phyloP scores from a whole-genome alignment of 164 flowering plant species.

The Umbellularia californica region DNA sequence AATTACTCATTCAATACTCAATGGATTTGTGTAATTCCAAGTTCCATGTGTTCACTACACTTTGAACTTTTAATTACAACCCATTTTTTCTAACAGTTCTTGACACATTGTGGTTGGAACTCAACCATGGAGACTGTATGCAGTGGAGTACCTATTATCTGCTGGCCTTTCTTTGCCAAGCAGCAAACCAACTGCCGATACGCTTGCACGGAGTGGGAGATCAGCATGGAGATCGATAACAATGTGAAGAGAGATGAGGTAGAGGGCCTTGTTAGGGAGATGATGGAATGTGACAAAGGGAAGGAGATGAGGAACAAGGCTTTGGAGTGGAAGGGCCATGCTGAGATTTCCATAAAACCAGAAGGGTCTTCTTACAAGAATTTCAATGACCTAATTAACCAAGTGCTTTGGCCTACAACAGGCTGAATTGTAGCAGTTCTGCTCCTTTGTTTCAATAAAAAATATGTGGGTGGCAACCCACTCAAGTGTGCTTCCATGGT shows the following conservation, averaged over 20 bases:
- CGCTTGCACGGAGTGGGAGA: slow-evolving; percentile 26
- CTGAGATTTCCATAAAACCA: slow-evolving; percentile 20
- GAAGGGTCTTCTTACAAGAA: slow-evolving; percentile 34
- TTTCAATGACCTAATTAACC: slow-evolving; percentile 17
- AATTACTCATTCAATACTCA: too few relatives aligned
- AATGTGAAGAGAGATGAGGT: slow-evolving; percentile 33
- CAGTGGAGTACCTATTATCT: slow-evolving; percentile 39
- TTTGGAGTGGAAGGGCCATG: slow-evolving; percentile 29
- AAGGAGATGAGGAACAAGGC: slow-evolving; percentile 25
- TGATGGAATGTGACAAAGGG: slow-evolving; percentile 37
- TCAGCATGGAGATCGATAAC: slow-evolving; percentile 23
- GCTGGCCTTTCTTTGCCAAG: slow-evolving; percentile 59
- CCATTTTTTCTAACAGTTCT: too few relatives aligned
- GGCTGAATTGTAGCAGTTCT: too few relatives aligned
- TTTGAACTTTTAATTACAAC: too few relatives aligned
- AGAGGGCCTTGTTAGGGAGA: slow-evolving; percentile 21
- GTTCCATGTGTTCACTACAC: too few relatives aligned
- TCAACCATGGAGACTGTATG: slow-evolving; percentile 22
- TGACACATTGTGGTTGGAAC: slow-evolving; percentile 35
- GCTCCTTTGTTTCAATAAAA: too few relatives aligned
- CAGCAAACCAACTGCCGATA: slow-evolving; percentile 34
- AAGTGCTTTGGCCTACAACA: slow-evolving; percentile 5
- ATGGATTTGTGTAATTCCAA: too few relatives aligned
- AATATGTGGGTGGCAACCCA: too few relatives aligned
- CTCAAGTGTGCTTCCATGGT: too few relatives aligned